Conservation (phyloP, 179 eudicot genomes). For the Spinacia oleracea region DNA sequence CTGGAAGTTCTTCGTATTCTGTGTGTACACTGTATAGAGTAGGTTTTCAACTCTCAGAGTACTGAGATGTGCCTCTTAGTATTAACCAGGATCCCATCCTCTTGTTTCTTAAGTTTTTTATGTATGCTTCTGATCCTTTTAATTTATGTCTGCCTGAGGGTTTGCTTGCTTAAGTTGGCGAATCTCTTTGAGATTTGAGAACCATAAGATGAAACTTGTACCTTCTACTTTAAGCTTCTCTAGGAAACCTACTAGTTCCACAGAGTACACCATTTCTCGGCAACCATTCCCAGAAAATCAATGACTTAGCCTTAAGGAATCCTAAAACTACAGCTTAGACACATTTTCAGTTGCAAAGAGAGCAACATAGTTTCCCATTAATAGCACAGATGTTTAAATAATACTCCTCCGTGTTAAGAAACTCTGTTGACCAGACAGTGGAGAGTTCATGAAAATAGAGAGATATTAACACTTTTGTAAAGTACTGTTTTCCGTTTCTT, state of each 20-base stretch:
- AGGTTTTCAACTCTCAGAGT: background rate
- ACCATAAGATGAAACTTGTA: background rate
- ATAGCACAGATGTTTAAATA: background rate
- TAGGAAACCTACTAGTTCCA: background rate
- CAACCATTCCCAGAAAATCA: background rate
- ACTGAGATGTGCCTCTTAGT: no score
- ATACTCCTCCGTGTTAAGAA: background rate
- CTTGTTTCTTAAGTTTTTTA: background rate
- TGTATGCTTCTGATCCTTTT: background rate
- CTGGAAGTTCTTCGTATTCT: no score
- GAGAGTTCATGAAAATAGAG: background rate
- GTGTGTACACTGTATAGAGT: no score
- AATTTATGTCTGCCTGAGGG: background rate
- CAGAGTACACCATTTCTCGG: background rate
- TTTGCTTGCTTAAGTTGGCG: background rate
- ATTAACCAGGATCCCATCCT: background rate
- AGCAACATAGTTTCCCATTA: background rate
- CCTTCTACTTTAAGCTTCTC: background rate
- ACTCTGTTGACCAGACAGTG: background rate
- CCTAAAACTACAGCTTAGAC: background rate
- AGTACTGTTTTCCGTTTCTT: background rate
- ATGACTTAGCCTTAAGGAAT: background rate
- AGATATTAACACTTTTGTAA: background rate
- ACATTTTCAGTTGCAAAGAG: background rate
- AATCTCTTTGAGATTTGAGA: background rate